Base-by-base conservation (phyloP, 2,329 filamentous ascomycete species). In the Neodidymelliopsis sp. region DNA sequence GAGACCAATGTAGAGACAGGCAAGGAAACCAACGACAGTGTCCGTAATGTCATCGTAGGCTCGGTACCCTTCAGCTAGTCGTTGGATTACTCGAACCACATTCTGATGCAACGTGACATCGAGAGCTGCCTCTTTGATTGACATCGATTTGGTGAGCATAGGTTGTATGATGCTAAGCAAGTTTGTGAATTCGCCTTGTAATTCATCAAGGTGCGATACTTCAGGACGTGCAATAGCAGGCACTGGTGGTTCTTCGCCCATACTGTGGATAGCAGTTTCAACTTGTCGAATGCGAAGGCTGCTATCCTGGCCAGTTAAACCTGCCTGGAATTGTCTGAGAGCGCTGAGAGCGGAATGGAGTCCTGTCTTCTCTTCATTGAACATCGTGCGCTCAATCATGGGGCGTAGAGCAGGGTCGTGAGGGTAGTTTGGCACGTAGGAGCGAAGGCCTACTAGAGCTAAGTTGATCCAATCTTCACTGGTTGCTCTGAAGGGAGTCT, bases 181-280 rank as follows among this genome's bases (percentile, higher is more conserved):
- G 53, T 89, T 92, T 41, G 81, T 83, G 62, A 97, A 93, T 60
- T 97, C 91, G 7, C 87, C 88, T 60, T 97, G 91, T 4, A 97
- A 75, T 31, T 86, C 77, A 43, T 80, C 76, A 9, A 96, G 78
- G 59, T 90, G 83, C 0, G 89, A 91, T 1, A 75, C 71, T 10
- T 79, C 74, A 0, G 91, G 91, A 19, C 93, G 82, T 65, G 87
- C 91, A 15, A 96, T 85, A 11, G 84, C 77, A 7, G 87, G 82
- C 7, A 83, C 79, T 15, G 82, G 77, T 0, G 90, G 88, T 8
- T 86, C 83, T 20, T 82, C 77, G 0, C 90, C 91, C 49, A 96
- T 73, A 4, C 76, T 76, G 4, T 67, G 65, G 4, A 92, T 77
- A 44, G 92, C 84, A 25, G 82, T 69, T 57, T 87, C 75, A 0